Conservation (phyloP, 1,139 yeast genomes). For the Kodamaea ohmeri region DNA sequence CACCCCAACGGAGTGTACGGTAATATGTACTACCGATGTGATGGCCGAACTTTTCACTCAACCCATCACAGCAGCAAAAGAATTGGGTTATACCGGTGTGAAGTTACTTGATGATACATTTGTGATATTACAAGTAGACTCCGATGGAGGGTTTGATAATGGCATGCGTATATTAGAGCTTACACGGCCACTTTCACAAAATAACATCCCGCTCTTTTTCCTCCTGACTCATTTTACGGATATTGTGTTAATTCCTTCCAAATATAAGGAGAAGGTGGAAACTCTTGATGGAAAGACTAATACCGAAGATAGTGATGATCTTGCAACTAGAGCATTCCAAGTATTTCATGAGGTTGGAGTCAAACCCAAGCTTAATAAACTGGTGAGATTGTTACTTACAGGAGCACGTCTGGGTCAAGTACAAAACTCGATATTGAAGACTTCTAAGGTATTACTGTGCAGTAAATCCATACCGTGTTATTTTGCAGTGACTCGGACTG, state of each 20-base stretch:
- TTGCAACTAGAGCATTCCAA: constrained; percentile 29
- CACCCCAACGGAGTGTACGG: constrained; percentile 56
- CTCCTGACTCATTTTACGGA: constrained; percentile 66
- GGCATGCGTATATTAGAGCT: constrained; percentile 56
- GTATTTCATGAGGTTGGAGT: constrained; percentile 42
- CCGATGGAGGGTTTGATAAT: constrained; percentile 55
- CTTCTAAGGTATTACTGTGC: constrained; percentile 30
- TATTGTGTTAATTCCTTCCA: constrained; percentile 58
- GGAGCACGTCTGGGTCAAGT: constrained; percentile 58
- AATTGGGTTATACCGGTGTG: constrained; percentile 33
- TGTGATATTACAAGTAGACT: constrained; percentile 57
- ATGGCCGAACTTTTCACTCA: constrained; percentile 37
- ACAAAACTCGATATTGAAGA: constrained; percentile 35
- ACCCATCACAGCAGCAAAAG: constrained; percentile 30
- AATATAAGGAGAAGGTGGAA: constrained; percentile 42
- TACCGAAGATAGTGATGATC: constrained; percentile 2
- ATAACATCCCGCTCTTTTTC: constrained; percentile 59
- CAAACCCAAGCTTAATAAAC: constrained; percentile 43
- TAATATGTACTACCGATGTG: constrained; percentile 45
- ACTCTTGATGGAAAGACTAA: constrained; percentile 14
- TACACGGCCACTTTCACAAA: constrained; percentile 58
- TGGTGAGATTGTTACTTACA: constrained; percentile 49
- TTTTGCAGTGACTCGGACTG: constrained; percentile 59
- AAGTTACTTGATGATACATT: constrained; percentile 47
- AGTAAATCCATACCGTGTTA: constrained; percentile 41